Conservation (phyloP, 1,284 basidiomycete species). For the Amylostereum areolatum region DNA sequence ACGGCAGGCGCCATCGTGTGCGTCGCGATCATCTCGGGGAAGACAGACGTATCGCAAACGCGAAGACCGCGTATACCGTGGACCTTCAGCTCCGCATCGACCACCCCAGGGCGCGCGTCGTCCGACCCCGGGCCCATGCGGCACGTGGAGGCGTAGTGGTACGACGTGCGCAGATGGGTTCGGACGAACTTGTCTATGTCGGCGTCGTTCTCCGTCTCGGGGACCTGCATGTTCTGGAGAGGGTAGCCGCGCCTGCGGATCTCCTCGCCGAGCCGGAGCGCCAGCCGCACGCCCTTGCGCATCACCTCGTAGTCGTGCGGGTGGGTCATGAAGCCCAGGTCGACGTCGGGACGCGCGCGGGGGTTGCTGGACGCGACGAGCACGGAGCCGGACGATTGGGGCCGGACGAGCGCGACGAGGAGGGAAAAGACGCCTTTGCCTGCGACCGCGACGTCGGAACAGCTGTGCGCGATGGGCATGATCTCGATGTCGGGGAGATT, state of each 20-base stretch:
- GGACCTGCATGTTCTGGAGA: conserved; percentile 24
- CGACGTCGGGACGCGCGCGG: conserved; percentile 22
- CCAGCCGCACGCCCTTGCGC: conserved; percentile 20
- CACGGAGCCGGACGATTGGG: conserved; percentile 26
- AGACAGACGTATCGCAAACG: conserved; percentile 34
- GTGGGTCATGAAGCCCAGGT: conserved; percentile 23
- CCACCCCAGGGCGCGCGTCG: conserved; percentile 29
- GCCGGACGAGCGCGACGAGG: conserved; percentile 23
- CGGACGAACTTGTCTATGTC: conserved; percentile 24
- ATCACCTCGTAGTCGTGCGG: conserved; percentile 19
- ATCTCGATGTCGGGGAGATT: conserved; percentile 31
- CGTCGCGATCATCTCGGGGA: conserved; percentile 28
- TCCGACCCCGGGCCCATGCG: conserved; percentile 31
- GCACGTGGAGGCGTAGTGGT: conserved; percentile 32
- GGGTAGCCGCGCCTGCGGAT: conserved; percentile 26
- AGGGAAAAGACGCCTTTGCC: conserved; percentile 22
- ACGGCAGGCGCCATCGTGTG: conserved; percentile 32
- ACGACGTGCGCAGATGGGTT: conserved; percentile 22
- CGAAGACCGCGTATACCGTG: conserved; percentile 37
- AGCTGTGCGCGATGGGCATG: conserved; percentile 20
- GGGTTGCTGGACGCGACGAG: conserved; percentile 27
- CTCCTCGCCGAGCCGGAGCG: conserved; percentile 20
- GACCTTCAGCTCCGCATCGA: conserved; percentile 45
- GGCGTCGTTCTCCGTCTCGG: conserved; percentile 16
- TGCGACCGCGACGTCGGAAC: conserved; percentile 10